A percentile compares a stretch with the other conserved stretches of the same genome.
These are phyloP conservation scores for Picochlorum sp. DNA, from an alignment of 139 green algal genomes.

Conservation along the genomic window DNA sequence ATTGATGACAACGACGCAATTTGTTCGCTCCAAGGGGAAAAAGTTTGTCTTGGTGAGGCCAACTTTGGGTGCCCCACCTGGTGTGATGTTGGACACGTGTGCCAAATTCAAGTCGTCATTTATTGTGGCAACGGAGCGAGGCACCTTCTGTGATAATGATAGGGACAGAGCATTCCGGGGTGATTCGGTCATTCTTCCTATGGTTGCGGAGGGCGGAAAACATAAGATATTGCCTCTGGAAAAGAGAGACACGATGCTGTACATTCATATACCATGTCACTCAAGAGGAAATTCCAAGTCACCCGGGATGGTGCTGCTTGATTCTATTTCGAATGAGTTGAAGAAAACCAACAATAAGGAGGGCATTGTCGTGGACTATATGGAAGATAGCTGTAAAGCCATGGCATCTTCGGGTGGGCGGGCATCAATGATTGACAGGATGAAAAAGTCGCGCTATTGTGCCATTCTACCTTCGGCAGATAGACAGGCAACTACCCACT, in stretches of 20 bases:
- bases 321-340: too few species aligned
- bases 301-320: too few species aligned
- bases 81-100: constrained; percentile 9
- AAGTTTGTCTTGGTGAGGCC: constrained; percentile 3
- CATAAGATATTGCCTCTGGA: background rate
- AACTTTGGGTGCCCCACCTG: constrained; percentile 1
- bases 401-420: background rate
- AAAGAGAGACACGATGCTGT: background rate
- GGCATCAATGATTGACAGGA: background rate
- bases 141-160: constrained; percentile 10
- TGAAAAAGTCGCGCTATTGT: background rate
- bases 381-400: too few species aligned
- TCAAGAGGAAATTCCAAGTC: background rate
- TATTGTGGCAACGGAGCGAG: constrained; percentile 3
- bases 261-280: background rate
- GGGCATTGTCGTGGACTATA: too few species aligned
- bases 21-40: background rate
- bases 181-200: constrained; percentile 5
- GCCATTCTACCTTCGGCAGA: background rate
- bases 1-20: constrained; percentile 3
- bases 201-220: background rate
- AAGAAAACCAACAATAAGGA: too few species aligned
- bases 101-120: constrained; percentile 7
- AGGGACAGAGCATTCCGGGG: constrained; percentile 1
- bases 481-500: background rate